Conservation (phyloP, 495 filamentous ascomycete genomes). For the Penicillium roqueforti region DNA sequence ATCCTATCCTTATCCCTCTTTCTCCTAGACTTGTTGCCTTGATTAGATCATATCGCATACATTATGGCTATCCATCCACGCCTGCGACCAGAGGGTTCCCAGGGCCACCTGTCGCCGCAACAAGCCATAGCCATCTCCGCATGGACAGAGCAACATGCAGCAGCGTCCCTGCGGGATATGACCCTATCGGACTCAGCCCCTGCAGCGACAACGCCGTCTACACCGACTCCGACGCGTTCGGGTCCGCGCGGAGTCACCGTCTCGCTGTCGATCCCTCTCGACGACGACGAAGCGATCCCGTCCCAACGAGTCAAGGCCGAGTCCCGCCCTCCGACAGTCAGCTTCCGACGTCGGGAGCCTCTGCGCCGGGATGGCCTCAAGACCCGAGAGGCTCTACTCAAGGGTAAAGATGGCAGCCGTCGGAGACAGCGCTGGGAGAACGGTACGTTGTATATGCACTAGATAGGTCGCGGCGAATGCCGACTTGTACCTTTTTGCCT, state of each 20-base stretch:
- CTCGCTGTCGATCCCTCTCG: conserved; percentile 48
- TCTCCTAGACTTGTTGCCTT: conserved; percentile 1
- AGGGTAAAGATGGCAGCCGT: conserved; percentile 88
- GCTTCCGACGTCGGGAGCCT: conserved; percentile 44
- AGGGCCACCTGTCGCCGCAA: conserved; percentile 37
- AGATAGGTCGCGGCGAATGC: not conserved
- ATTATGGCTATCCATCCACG: conserved; percentile 44
- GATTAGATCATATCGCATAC: not conserved
- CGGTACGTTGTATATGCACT: conserved; percentile 50
- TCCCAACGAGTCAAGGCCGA: conserved; percentile 24
- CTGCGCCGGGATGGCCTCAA: conserved; percentile 58
- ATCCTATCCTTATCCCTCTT: conserved; percentile 9
- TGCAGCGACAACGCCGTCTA: conserved; percentile 8
- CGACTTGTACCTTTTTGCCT: not conserved
- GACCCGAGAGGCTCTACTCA: conserved; percentile 73
- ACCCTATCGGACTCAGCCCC: conserved; percentile 34
- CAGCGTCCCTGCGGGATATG: conserved; percentile 40
- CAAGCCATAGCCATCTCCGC: conserved; percentile 47
- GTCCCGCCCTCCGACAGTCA: conserved; percentile 27
- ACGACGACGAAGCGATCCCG: conserved; percentile 39
- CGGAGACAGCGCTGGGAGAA: conserved; percentile 93
- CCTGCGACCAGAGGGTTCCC: conserved; percentile 24
- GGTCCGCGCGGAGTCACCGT: conserved; percentile 37
- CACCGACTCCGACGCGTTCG: conserved; percentile 25
- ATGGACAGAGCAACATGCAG: conserved; percentile 48